These are phyloP conservation scores for Ophiostoma fasciatum DNA, from an alignment of 2,329 filamentous ascomycete species.

Conservation along the genomic window DNA sequence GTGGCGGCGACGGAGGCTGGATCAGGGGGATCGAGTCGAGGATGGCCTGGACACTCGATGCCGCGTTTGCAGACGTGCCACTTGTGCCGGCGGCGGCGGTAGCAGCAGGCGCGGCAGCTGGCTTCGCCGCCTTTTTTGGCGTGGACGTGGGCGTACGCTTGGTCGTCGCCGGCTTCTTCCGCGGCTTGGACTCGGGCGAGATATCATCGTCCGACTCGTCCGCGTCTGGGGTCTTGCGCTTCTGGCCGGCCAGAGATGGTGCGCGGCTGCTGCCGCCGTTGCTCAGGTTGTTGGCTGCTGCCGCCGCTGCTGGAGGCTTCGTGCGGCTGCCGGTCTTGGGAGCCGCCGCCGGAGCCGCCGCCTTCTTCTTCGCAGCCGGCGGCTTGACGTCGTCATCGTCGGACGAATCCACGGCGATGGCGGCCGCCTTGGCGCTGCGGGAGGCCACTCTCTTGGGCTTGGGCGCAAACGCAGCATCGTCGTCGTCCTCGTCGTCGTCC, in stretches of 20 bases:
- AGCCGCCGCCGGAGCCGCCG: background rate
- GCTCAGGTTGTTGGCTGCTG: background rate
- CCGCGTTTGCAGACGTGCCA: conserved; percentile 57
- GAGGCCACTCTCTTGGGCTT: conserved; percentile 43
- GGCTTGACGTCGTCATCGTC: conserved; percentile 19
- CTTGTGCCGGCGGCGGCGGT: conserved; percentile 39
- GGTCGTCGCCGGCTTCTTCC: conserved; percentile 42
- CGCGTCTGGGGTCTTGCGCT: conserved; percentile 41
- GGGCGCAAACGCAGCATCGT: conserved; percentile 53
- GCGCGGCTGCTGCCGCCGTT: conserved; percentile 1
- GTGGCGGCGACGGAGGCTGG: conserved; percentile 68
- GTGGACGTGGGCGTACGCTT: no score
- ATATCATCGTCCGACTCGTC: conserved; percentile 43
- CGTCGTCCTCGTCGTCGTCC: conserved; percentile 36
- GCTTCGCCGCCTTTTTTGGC: no score
- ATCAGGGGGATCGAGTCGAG: conserved; percentile 77
- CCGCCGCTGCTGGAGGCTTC: no score
- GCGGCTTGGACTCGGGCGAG: conserved; percentile 26
- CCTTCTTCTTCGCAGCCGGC: conserved; percentile 20
- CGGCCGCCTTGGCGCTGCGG: conserved; percentile 22
- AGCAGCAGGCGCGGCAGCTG: conserved; percentile 2
- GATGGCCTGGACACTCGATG: conserved; percentile 72
- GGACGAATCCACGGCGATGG: conserved; percentile 16
- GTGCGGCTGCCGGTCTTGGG: background rate
- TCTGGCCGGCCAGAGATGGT: conserved; percentile 22